phyloP scores from a whole-genome alignment of 1,139 yeast genomes.

The Scheffersomyces illinoinensis region DNA sequence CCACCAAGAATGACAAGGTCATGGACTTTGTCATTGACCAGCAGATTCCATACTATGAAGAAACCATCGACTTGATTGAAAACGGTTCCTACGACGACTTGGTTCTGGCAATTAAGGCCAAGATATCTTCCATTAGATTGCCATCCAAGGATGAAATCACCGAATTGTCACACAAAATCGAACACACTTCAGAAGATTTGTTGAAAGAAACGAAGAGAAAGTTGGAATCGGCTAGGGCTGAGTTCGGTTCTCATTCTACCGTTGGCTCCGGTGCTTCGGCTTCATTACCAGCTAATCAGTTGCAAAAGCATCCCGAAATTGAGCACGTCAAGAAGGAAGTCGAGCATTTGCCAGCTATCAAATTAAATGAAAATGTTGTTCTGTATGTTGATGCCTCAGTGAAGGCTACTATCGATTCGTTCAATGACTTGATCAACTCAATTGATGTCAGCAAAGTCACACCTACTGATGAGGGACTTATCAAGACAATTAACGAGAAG shows the following conservation, averaged over 20 bases:
- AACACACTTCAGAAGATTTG: constrained; percentile 36
- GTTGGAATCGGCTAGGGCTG: constrained; percentile 12
- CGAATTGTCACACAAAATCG: constrained; percentile 35
- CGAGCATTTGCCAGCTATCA: constrained; percentile 38
- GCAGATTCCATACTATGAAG: constrained; percentile 48
- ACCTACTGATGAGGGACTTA: constrained; percentile 28
- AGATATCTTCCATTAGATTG: constrained; percentile 23
- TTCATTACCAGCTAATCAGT: constrained; percentile 40
- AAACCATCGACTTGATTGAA: constrained; percentile 41
- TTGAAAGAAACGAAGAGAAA: constrained; percentile 39
- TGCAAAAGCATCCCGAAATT: constrained; percentile 44
- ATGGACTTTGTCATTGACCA: constrained; percentile 49
- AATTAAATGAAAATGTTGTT: constrained; percentile 21
- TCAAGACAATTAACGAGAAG: constrained; percentile 32
- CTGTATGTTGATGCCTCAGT: constrained; percentile 46
- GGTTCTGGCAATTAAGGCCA: constrained; percentile 20
- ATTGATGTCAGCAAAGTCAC: constrained; percentile 43
- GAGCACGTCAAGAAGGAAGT: constrained; percentile 34
- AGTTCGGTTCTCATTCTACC: background rate
- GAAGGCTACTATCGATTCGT: constrained; percentile 45
- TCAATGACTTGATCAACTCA: constrained; percentile 53
- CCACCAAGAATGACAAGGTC: constrained; percentile 47
- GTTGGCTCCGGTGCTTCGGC: constrained; percentile 25
- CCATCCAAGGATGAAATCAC: constrained; percentile 36
- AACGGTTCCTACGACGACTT: constrained; percentile 39